Base-by-base conservation (phyloP, 2,329 filamentous ascomycete species). In the Aureobasidium zeae region DNA sequence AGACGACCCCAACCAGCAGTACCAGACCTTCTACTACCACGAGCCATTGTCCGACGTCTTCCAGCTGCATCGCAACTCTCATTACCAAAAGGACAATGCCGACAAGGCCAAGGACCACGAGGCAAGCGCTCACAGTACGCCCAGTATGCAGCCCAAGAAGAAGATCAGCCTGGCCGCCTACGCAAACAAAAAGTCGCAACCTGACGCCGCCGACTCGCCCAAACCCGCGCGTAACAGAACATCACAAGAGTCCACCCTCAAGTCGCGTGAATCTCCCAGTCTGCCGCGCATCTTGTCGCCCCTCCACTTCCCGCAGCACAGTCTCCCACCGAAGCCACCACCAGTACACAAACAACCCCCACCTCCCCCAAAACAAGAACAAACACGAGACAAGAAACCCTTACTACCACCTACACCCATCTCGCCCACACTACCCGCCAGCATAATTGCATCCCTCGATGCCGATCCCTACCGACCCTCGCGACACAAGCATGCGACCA, bases 91-190 rank as follows among this genome's bases (percentile, higher is more conserved):
- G 48, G 64, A 66, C 52, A 58, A 60, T 44, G 60, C 57, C 19
- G 61, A 65, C 11, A 26, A 41, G 7, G 21, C 37, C 21, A 28
- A 30, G 8, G 33, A 32, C 17, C 26, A 21, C 6, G 43, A 35
- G 19, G 32, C 49, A 16, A 63, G 60, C 50, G 61, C 61, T 19
- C 59, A 60, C 45, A 63, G 59, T 50, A 68, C 65, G 15, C 64
- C 70, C 20, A 62, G 52, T 32, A 60, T 55, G 41, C 58, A 52
- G 10, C 65, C 67, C 17, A 78, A 74, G 62, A 79, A 77, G 64
- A 79, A 77, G 58, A 78, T 80, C 48, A 77, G 66, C 44, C 58
- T 80, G 42, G 73, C 68, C 30, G 75, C 73, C 28, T 81, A 79
- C 59, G 78, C 75, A 59, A 73, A 69, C 48, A 76, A 76, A 52